These are phyloP conservation scores for Suillus americanus DNA, from an alignment of 768 basidiomycete genomes.

Conservation along the genomic window DNA sequence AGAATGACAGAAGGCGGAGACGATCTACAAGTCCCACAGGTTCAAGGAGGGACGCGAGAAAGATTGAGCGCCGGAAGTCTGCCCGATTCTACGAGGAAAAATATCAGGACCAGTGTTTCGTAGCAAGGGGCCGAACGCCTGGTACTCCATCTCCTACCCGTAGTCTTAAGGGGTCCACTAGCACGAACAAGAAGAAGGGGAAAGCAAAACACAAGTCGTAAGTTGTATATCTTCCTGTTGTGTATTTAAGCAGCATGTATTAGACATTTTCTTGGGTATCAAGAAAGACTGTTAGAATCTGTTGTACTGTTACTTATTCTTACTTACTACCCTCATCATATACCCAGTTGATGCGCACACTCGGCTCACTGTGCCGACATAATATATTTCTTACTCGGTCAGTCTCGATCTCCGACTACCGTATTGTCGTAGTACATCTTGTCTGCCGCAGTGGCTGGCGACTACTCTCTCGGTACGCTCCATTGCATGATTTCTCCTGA, in stretches of 20 bases:
- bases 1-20: constrained; percentile 6
- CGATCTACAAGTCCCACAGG: constrained; percentile 13
- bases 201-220: not conserved
- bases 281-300: not conserved
- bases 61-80: constrained; percentile 11
- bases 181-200: not conserved
- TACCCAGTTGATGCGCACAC: not conserved
- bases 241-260: constrained; percentile 5
- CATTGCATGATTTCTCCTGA: no score
- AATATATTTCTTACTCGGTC: no score
- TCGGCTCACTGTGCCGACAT: no score
- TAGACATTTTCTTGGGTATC: not conserved
- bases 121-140: constrained; percentile 26
- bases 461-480: no score
- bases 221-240: not conserved
- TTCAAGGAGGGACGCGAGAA: constrained; percentile 13
- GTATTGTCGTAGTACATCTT: no score
- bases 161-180: not conserved
- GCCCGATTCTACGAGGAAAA: constrained; percentile 11
- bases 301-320: constrained; percentile 1
- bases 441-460: no score
- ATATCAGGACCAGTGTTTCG: constrained; percentile 10
- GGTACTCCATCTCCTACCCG: constrained; percentile 21
- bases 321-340: not conserved
- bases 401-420: no score